Evolutionary conservation across 768 basidiomycete species (phyloP), one percentile per base, ranked within the genome.

Genomic region (Suillus occidentalis): DNA sequence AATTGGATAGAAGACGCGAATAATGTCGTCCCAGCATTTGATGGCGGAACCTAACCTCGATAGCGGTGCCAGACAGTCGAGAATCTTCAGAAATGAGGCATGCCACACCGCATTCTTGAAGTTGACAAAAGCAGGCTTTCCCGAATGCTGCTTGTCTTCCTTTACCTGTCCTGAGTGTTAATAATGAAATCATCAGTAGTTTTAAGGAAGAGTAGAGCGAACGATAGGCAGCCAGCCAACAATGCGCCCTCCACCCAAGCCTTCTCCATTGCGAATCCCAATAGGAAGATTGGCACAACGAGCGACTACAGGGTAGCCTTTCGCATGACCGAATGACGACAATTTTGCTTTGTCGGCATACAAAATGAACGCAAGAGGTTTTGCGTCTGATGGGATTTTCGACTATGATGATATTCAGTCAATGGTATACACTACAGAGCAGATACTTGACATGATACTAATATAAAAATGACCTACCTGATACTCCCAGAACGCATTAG

Each of bases 331-430:
- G 22, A 66, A 67, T 2, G 66, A 66, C 0, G 69, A 73, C 2
- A 73, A 66, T 61, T 56, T 64, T 13, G 70, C 70, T 34, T 70
- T 70, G 59, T 72, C 66, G 1, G 72, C 77, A 72, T 80, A 82
- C 0, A 82, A 50, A 39, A 80, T 76, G 36, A 77, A 70, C 4
- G 66, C 64, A 18, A 78, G 66, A 0, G 77, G 75, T 31, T 37
- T 42, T 16, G 57, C 5, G 9, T 59, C 36, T 22, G 43, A 10
- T 49, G 22, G 36, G 20, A 60, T 28, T 34, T 37, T 25, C 2
- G 60, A 60, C 39, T 64, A 37, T 16, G 14, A 25, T 49, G 28
- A 60, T 49, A n/a, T 9, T 49, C 47, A 22, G 10, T 47, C 28
- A 28, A 28, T 4, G 10, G 47, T 50, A 25, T 25, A 50, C n/a